A percentile compares a stretch with the other conserved stretches of the same genome.
These are phyloP conservation scores for Pontederia paniculata DNA, from an alignment of 176 grass and related monocot genomes.

Conservation along the genomic window DNA sequence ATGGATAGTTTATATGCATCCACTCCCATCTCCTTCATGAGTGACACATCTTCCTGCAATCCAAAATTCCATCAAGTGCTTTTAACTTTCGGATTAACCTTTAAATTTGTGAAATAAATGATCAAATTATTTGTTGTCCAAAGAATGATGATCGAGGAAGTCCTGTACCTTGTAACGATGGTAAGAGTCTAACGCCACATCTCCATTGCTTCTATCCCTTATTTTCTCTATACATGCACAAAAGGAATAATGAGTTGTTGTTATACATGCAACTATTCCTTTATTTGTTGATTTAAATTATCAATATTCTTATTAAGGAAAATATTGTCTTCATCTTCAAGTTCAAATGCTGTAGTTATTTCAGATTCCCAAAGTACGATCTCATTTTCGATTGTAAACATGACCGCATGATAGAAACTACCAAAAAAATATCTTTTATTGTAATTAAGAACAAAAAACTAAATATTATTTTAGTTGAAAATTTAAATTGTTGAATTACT, in stretches of 20 bases:
- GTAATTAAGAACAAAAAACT: no score
- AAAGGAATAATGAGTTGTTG: background rate
- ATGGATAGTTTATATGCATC: constrained; percentile 14
- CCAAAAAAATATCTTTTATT: no score
- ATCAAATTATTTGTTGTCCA: background rate
- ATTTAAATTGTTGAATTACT: no score
- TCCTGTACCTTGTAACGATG: constrained; percentile 7
- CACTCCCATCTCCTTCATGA: constrained; percentile 4
- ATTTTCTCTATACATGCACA: background rate
- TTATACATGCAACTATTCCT: background rate
- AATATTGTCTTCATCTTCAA: no score
- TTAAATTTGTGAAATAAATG: background rate
- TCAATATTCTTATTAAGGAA: no score
- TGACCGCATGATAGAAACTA: no score
- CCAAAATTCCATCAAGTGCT: background rate
- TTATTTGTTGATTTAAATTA: background rate
- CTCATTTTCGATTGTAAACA: no score
- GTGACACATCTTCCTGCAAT: constrained; percentile 2
- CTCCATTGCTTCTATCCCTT: background rate
- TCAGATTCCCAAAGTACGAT: no score
- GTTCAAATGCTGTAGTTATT: no score
- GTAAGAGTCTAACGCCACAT: constrained; percentile 13
- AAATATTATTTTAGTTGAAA: no score
- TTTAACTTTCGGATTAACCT: background rate
- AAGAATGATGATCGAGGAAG: no score